Percentiles rank a stretch among this genome's conserved stretches.
phyloP scores from a whole-genome alignment of 495 filamentous ascomycete genomes.

The Bacidia rubella region DNA sequence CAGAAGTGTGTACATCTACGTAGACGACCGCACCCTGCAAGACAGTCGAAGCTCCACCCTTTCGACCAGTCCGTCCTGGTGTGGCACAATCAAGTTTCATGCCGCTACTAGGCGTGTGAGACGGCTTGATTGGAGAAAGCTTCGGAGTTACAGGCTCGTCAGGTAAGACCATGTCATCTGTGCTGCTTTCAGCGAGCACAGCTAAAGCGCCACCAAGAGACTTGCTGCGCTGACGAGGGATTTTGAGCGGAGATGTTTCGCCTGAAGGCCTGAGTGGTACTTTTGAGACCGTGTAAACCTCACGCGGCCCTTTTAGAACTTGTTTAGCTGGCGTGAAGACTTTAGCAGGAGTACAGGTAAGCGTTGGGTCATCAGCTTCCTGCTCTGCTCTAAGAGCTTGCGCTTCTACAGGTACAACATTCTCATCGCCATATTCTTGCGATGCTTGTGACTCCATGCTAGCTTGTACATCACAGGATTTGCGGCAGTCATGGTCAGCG shows the following conservation, averaged over 20 bases:
- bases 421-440: constrained; percentile 51
- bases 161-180: constrained; percentile 17
- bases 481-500: constrained; percentile 21
- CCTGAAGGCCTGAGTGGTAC: constrained; percentile 60
- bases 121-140: constrained; percentile 5
- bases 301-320: constrained; percentile 19
- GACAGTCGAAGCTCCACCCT: constrained; percentile 31
- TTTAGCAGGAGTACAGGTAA: constrained; percentile 19
- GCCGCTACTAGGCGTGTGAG: constrained; percentile 16
- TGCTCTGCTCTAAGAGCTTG: constrained; percentile 21
- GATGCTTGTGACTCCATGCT: constrained; percentile 38
- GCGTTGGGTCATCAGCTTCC: constrained; percentile 11
- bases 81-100: constrained; percentile 39
- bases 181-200: constrained; percentile 13
- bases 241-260: constrained; percentile 43
- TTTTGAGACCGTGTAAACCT: constrained; percentile 61
- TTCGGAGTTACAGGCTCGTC: constrained; percentile 10
- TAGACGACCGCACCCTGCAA: constrained; percentile 69
- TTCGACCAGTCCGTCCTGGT: constrained; percentile 39
- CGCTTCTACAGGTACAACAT: constrained; percentile 41
- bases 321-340: constrained; percentile 27
- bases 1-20: constrained; percentile 84
- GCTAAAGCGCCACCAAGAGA: constrained; percentile 28
- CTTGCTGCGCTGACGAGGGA: constrained; percentile 40
- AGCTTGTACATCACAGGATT: constrained; percentile 5